Conservation (phyloP, 768 basidiomycete species). For the Asterophora lycoperdoides region DNA sequence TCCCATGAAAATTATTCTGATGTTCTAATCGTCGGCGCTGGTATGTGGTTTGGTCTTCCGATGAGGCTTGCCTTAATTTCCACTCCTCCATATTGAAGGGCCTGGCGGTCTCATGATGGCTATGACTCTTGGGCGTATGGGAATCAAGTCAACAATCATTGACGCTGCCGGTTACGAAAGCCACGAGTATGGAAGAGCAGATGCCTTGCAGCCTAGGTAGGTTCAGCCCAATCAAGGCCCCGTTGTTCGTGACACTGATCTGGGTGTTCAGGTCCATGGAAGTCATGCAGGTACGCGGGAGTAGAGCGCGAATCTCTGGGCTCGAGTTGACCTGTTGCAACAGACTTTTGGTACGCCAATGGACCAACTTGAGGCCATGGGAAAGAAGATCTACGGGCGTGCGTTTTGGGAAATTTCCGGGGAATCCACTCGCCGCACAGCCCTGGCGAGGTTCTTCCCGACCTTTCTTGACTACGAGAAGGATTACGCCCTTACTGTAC, state of each 20-base stretch:
- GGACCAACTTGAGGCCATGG: constrained; percentile 11
- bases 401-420: constrained; percentile 15
- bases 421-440: constrained; percentile 10
- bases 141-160: constrained; percentile 10
- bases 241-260: not conserved
- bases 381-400: constrained; percentile 15
- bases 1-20: constrained; percentile 8
- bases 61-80: not conserved
- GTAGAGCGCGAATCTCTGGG: no score
- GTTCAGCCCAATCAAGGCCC: not conserved
- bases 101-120: constrained; percentile 16
- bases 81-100: not conserved
- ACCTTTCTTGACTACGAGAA: constrained; percentile 16
- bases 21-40: constrained; percentile 16
- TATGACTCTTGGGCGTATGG: constrained; percentile 15
- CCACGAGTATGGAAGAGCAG: constrained; percentile 15
- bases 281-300: constrained; percentile 9
- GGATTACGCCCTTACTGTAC: constrained; percentile 14
- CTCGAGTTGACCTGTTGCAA: not conserved
- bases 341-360: constrained; percentile 12
- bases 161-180: constrained; percentile 13
- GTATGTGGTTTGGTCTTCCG: not conserved
- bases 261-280: constrained; percentile 11
- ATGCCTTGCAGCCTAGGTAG: constrained; percentile 14
- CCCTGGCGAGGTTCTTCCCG: constrained; percentile 14